Evolutionary conservation across 169 alveolate genomes (phyloP).

Genomic region (Babesia bovis): DNA sequence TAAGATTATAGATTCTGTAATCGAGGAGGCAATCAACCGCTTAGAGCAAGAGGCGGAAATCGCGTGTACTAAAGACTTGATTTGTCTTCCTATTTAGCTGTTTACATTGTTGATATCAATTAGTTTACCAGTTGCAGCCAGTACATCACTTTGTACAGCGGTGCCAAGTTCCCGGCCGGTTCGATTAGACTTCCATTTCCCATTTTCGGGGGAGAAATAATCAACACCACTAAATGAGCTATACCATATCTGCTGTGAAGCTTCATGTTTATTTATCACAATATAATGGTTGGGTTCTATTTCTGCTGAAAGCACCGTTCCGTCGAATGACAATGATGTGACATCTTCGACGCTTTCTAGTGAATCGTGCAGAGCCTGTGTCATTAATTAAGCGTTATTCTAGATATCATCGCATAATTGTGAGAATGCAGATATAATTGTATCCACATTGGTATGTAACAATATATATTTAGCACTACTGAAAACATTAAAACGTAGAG

Average conservation of each 20-base stretch:
- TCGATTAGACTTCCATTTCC: slow-evolving; percentile 54
- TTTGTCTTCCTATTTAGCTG: slow-evolving; percentile 53
- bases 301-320: slow-evolving; percentile 46
- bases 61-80: slow-evolving; percentile 59
- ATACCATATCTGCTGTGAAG: slow-evolving; percentile 65
- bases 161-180: slow-evolving; percentile 43
- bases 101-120: slow-evolving; percentile 5
- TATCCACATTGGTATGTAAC: background rate
- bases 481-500: too few relatives aligned
- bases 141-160: slow-evolving; percentile 32
- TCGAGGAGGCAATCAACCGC: slow-evolving; percentile 36
- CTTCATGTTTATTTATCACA: slow-evolving; percentile 63
- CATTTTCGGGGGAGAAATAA: slow-evolving; percentile 38
- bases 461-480: background rate
- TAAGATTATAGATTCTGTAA: slow-evolving; percentile 32
- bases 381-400: background rate
- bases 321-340: slow-evolving; percentile 52
- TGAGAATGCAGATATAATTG: too few relatives aligned
- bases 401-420: background rate
- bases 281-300: slow-evolving; percentile 41
- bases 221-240: slow-evolving; percentile 62
- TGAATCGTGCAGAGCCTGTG: slow-evolving; percentile 45
- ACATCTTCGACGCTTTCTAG: slow-evolving; percentile 55
- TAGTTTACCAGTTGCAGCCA: slow-evolving; percentile 40
- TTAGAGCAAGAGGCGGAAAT: slow-evolving; percentile 55